These are phyloP conservation scores for Wickerhamomyces strasburgensis DNA, from an alignment of 805 yeast species.

Conservation along the genomic window DNA sequence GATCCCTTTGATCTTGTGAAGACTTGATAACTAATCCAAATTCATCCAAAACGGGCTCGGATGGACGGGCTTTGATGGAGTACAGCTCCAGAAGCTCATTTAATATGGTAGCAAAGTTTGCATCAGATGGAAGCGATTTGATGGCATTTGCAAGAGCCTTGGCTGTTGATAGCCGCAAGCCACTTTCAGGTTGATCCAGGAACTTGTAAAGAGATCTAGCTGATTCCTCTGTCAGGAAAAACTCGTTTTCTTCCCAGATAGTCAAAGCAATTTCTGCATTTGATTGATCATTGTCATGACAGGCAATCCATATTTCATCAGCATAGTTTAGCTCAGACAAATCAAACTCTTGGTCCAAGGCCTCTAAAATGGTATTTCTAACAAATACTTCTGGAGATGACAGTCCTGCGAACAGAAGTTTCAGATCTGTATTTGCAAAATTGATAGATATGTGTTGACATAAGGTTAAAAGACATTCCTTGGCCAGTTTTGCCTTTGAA, in stretches of 20 bases:
- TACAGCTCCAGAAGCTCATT: slow-evolving; percentile 50
- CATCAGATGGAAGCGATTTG: slow-evolving; percentile 26
- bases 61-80: slow-evolving; percentile 57
- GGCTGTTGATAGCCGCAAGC: slow-evolving; percentile 70
- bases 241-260: slow-evolving; percentile 79
- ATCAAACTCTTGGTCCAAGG: slow-evolving; percentile 76
- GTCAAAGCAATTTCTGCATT: slow-evolving; percentile 65
- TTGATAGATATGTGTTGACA: slow-evolving; percentile 72
- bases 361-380: slow-evolving; percentile 74
- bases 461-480: slow-evolving; percentile 75
- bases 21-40: slow-evolving; percentile 72
- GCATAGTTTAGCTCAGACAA: slow-evolving; percentile 41
- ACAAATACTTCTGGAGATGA: slow-evolving; percentile 66
- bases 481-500: slow-evolving; percentile 72
- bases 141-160: slow-evolving; percentile 61
- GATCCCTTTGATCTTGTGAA: slow-evolving; percentile 57
- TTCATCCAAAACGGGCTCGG: slow-evolving; percentile 71
- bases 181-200: slow-evolving; percentile 53
- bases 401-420: slow-evolving; percentile 49
- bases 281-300: slow-evolving; percentile 64
- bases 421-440: slow-evolving; percentile 51
- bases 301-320: slow-evolving; percentile 72
- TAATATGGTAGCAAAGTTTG: slow-evolving; percentile 31
- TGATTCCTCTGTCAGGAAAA: slow-evolving; percentile 40
- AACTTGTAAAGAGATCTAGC: slow-evolving; percentile 43